These are phyloP conservation scores for Ophiostoma tasmaniense DNA, from an alignment of 2,329 filamentous ascomycete species.

Conservation along the genomic window DNA sequence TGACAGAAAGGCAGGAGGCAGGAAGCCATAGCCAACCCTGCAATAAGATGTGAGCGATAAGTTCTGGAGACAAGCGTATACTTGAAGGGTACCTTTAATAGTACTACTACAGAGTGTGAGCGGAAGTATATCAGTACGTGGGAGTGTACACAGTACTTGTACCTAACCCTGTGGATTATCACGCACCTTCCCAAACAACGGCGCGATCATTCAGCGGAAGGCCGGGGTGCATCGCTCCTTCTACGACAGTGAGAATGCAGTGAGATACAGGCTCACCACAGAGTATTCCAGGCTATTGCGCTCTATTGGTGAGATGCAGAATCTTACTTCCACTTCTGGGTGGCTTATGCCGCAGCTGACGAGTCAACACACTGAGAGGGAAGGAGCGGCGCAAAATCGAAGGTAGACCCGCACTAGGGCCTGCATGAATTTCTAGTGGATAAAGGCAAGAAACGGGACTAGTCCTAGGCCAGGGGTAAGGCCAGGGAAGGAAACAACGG, in stretches of 20 bases:
- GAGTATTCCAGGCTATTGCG: neutral
- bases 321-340: neutral
- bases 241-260: neutral
- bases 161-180: neutral
- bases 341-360: neutral
- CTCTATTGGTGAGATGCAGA: neutral
- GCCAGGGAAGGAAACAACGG: constrained; percentile 11
- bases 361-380: constrained; percentile 4
- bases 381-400: neutral
- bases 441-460: constrained; percentile 10
- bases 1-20: neutral
- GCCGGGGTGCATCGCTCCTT: neutral
- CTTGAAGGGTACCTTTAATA: neutral
- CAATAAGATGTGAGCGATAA: neutral
- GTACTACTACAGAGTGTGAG: too few species aligned
- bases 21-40: neutral
- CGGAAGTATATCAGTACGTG: neutral
- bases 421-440: constrained; percentile 5
- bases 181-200: constrained; percentile 4
- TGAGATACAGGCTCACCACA: neutral
- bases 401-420: constrained; percentile 11
- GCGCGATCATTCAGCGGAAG: neutral
- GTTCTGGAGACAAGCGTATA: neutral
- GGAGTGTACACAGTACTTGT: neutral
- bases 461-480: constrained; percentile 15